A percentile compares a stretch with the other conserved stretches of the same genome.
Evolutionary conservation across 495 filamentous ascomycete species (phyloP).

Genomic region (Penicillium coprophilum): DNA sequence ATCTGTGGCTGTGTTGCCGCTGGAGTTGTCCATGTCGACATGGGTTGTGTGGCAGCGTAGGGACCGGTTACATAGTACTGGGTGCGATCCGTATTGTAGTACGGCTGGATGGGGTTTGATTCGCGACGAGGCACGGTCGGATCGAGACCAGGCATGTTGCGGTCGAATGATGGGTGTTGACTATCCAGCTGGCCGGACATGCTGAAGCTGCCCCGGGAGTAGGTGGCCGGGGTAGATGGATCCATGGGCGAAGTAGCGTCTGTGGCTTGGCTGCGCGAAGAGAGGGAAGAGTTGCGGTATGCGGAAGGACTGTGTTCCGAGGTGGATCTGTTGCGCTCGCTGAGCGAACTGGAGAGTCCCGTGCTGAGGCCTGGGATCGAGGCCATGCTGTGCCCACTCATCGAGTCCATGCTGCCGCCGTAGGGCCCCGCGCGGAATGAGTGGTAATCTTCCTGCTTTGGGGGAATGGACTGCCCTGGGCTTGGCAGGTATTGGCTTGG

Average conservation of each 20-base stretch:
- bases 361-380: constrained; percentile 39
- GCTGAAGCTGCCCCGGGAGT: constrained; percentile 44
- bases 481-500: constrained; percentile 45
- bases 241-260: constrained; percentile 47
- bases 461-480: constrained; percentile 30
- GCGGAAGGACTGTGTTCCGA: constrained; percentile 44
- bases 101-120: constrained; percentile 38
- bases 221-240: constrained; percentile 39
- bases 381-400: constrained; percentile 36
- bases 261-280: constrained; percentile 42
- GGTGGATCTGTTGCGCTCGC: constrained; percentile 43
- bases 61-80: constrained; percentile 41
- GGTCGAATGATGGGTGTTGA: constrained; percentile 32
- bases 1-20: constrained; percentile 46
- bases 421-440: constrained; percentile 38
- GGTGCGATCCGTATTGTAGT: constrained; percentile 36
- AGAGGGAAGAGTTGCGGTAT: constrained; percentile 47
- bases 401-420: constrained; percentile 38
- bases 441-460: constrained; percentile 44
- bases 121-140: constrained; percentile 42
- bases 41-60: constrained; percentile 36
- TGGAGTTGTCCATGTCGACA: constrained; percentile 44
- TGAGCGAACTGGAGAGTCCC: constrained; percentile 33
- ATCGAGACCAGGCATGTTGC: constrained; percentile 38
- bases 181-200: constrained; percentile 40